Base-by-base conservation (phyloP, 2,329 filamentous ascomycete genomes). In the Chrysoporthe puriensis region DNA sequence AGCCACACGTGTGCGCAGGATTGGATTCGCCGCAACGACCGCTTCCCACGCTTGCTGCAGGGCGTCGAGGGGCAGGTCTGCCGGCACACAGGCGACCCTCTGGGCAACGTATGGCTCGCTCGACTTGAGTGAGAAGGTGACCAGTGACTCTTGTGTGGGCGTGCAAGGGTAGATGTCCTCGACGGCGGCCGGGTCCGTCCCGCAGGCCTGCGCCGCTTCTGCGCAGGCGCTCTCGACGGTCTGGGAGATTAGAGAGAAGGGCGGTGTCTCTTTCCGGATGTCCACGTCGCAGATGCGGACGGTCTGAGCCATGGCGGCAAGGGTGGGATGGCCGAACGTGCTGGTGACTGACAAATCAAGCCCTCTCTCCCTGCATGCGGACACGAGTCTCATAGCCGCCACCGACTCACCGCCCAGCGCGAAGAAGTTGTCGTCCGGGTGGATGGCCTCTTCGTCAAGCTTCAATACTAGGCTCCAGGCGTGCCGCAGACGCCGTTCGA, bases 371-470 rank as follows among this genome's bases (percentile, higher is more conserved):
- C 79, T 77, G 32, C 77, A 77, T 16, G 75, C 76, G 5, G 79
- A 78, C 0, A 80, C 79, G 1, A 84, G 75, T 50, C 76, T 76
- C 79, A 84, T 83, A 0, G 82, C 82, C 3, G 76, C 71, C 5
- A 84, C 76, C 0, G 81, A 83, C 63, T 84, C 81, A 21, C 82
- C 82, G 16, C 82, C 82, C 1, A 83, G 73, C 18, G 77, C 75
- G 61, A 83, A 81, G 73, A 84, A 84, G 64, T 76, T 80, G 67
- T 80, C 78, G 14, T 73, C 74, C 0, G 72, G 73, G 52, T 74
- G 73, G 66, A 85, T 83, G 9, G 67, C 69, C 2, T 76, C 72
- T 1, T 67, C 59, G 0, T 77, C 75, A 11, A 77, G 63, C 16
- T 62, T 66, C 54, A 68, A 63, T 73, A 75, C 66, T 72, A 61